Evolutionary conservation across 768 basidiomycete genomes (phyloP), one percentile per base, ranked within the genome.

Genomic region (Mycena rosella): DNA sequence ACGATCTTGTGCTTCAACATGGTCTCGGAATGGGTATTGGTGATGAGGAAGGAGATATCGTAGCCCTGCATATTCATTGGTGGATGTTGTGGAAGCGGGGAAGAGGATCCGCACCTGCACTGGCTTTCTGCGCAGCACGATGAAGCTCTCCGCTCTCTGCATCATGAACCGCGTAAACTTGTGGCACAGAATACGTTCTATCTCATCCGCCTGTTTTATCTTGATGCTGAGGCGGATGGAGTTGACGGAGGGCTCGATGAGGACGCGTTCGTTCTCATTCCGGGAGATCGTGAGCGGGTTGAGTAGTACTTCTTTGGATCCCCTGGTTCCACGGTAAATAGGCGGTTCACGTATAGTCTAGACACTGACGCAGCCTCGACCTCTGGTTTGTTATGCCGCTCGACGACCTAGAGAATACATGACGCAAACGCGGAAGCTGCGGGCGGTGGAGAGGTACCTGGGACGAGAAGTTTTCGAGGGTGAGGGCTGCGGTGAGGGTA

Each of bases 1-100:
- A 99, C 98, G 58, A 99, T 93, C 84, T 99, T 99, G 82, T 99
- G 98, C 83, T 99, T 99, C 72, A 99, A 85, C 98, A 99, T 99
- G 13, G 95, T 96, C 79, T 99, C 97, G 34, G 96, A 88, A 78
- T 99, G 96, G 57, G 92, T 91, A 80, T 99, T 98, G 63, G 97
- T 98, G 77, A 99, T 96, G 68, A 99, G 85, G 86, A 99, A 99
- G 3, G 96, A 97, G 69, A 99, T 99, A 72, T 99, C 98, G 73
- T 98, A 99, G 62, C 98, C 98, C 96, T 99, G 24, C 11, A n/a
- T 7, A 60, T 70, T 71, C 29, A 8, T 47, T 51, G 40, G 30
- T 66, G 24, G 24, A 38, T 34, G 17, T 2, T 15, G 26, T 22
- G 42, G 13, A 22, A 54, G 55, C 24, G 47, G 24, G 22, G 26